Conservation (phyloP, 345 rosid species). For the Clausena lansium region DNA sequence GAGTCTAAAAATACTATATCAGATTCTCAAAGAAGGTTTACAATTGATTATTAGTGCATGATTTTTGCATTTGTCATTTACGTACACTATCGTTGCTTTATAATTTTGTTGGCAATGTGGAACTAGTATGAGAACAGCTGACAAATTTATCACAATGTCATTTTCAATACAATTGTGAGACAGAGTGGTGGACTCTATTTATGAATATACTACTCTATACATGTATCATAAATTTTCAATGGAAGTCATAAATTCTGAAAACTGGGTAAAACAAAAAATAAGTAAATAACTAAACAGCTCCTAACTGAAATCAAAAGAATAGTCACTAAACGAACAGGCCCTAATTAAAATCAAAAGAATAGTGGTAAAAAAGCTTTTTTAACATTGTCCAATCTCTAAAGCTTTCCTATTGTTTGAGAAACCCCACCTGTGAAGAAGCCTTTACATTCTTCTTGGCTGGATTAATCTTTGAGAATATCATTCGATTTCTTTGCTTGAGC, state of each 20-base stretch:
- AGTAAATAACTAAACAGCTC: neutral
- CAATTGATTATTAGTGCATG: neutral
- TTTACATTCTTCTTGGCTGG: neutral
- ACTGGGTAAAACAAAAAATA: neutral
- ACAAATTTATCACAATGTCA: neutral
- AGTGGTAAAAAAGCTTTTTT: neutral
- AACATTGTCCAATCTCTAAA: neutral
- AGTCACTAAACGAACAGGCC: too few relatives aligned
- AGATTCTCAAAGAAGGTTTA: conserved; percentile 16
- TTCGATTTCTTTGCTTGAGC: neutral
- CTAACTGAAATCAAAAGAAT: neutral
- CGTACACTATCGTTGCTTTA: neutral
- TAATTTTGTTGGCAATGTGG: neutral
- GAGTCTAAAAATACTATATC: neutral
- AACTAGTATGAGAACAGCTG: too few relatives aligned
- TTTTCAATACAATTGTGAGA: neutral
- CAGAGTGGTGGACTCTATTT: neutral
- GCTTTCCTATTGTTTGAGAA: neutral
- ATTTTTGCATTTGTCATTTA: neutral
- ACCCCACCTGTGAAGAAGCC: neutral
- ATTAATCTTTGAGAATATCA: neutral
- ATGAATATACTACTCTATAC: neutral
- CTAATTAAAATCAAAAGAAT: too few relatives aligned
- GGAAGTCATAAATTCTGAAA: neutral
- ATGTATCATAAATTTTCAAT: too few relatives aligned